These are phyloP conservation scores for Pestalotiopsis sp. DNA, from an alignment of 2,329 filamentous ascomycete species.

Conservation along the genomic window DNA sequence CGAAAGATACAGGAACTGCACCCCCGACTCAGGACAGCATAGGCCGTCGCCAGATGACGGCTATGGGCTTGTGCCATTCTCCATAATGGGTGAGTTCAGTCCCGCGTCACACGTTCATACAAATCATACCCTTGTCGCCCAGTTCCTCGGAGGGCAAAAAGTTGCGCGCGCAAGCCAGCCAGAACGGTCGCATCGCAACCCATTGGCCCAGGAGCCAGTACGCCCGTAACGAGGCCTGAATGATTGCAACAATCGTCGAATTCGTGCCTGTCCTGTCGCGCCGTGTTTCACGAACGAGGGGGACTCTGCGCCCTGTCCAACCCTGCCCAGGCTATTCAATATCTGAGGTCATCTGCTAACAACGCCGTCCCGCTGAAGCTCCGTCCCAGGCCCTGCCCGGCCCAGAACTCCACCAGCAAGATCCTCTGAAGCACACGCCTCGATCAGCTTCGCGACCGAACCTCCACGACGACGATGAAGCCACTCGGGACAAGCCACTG, in stretches of 20 bases:
- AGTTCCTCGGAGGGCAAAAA: slow-evolving; percentile 8
- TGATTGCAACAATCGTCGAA: neutral
- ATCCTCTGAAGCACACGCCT: slow-evolving; percentile 54
- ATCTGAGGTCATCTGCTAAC: slow-evolving; percentile 23
- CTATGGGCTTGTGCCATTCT: slow-evolving; percentile 10
- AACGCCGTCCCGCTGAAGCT: slow-evolving; percentile 41
- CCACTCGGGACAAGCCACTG: slow-evolving; percentile 53
- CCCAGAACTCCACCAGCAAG: slow-evolving; percentile 50
- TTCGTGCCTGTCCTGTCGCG: slow-evolving; percentile 4
- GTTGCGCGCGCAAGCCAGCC: neutral
- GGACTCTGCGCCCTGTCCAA: neutral
- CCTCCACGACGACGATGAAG: slow-evolving; percentile 48
- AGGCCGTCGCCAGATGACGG: slow-evolving; percentile 2
- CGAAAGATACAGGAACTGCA: neutral
- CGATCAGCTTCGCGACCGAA: slow-evolving; percentile 54
- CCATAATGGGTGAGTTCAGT: slow-evolving; percentile 15
- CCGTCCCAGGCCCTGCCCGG: slow-evolving; percentile 59
- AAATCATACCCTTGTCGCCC: slow-evolving; percentile 3
- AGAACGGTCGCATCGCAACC: neutral
- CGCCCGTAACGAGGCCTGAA: slow-evolving; percentile 2
- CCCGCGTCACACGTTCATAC: neutral
- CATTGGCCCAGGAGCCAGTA: slow-evolving; percentile 14
- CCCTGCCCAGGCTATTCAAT: slow-evolving; percentile 10
- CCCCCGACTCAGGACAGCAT: neutral
- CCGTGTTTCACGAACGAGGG: slow-evolving; percentile 13